Percentiles rank a stretch among this genome's conserved stretches.
Conservation (phyloP, 176 grass and related monocot species). For the Stipa capillata region DNA sequence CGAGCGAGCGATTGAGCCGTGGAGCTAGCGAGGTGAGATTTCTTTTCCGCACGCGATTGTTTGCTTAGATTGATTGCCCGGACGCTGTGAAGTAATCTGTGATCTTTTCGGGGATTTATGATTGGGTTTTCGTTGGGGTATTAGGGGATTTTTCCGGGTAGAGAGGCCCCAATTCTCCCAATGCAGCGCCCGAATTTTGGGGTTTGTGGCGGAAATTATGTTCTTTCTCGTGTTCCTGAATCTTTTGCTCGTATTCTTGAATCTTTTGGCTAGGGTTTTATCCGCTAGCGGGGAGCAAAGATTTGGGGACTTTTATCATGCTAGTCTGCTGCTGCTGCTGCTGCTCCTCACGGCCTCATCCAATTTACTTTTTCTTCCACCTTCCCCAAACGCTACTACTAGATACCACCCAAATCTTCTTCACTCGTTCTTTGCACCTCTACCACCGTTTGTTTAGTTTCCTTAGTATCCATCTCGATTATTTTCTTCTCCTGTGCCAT, state of each 20-base stretch:
- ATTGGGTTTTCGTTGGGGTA: neutral
- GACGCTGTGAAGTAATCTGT: neutral
- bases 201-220: neutral
- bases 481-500: neutral
- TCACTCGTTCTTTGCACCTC: neutral
- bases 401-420: neutral
- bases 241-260: neutral
- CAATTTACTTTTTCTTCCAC: neutral
- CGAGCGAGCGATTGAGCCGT: neutral
- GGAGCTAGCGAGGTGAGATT: neutral
- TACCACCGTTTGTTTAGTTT: neutral
- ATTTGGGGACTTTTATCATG: neutral
- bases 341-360: neutral
- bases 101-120: neutral
- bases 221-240: neutral
- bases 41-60: neutral
- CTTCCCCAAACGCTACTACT: neutral
- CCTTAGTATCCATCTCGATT: neutral
- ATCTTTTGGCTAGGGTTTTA: conserved; percentile 21
- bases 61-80: neutral
- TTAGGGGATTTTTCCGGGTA: neutral
- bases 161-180: neutral
- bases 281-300: neutral
- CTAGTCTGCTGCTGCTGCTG: neutral
- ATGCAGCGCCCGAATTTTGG: neutral